phyloP scores from a whole-genome alignment of 176 grass and related monocot genomes.

The Hsuehochloa calcarea region DNA sequence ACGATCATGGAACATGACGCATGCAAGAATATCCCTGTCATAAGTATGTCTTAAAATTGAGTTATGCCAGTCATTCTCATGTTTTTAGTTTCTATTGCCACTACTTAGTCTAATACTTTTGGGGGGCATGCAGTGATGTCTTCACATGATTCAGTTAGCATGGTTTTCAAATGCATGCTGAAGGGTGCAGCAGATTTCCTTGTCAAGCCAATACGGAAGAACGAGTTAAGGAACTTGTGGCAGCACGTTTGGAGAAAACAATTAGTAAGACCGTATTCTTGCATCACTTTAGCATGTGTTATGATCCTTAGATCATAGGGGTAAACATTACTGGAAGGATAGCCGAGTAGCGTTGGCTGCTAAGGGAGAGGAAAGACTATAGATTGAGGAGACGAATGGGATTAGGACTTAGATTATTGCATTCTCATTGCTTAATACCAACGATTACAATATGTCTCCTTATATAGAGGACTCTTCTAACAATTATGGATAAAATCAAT shows the following conservation, averaged over 20 bases:
- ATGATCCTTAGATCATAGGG: too few species aligned
- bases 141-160: slow-evolving; percentile 91
- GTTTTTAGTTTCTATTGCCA: neutral
- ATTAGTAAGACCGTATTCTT: slow-evolving; percentile 49
- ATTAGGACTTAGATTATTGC: too few species aligned
- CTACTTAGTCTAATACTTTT: neutral
- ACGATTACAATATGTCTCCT: too few species aligned
- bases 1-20: slow-evolving; percentile 92
- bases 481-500: too few species aligned
- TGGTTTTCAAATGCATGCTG: slow-evolving; percentile 98
- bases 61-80: neutral
- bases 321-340: too few species aligned
- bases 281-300: neutral
- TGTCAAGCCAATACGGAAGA: slow-evolving; percentile 94
- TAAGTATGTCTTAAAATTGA: slow-evolving; percentile 59
- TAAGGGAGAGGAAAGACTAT: too few species aligned
- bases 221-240: slow-evolving; percentile 91
- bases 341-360: too few species aligned
- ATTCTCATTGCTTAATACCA: too few species aligned
- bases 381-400: too few species aligned
- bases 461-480: too few species aligned
- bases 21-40: slow-evolving; percentile 94
- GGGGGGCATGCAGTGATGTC: slow-evolving; percentile 86
- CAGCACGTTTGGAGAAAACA: slow-evolving; percentile 99
- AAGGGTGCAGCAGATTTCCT: slow-evolving; percentile 98